These are phyloP conservation scores for Hypoxylon sp. DNA, from an alignment of 2,329 filamentous ascomycete genomes.

Conservation along the genomic window DNA sequence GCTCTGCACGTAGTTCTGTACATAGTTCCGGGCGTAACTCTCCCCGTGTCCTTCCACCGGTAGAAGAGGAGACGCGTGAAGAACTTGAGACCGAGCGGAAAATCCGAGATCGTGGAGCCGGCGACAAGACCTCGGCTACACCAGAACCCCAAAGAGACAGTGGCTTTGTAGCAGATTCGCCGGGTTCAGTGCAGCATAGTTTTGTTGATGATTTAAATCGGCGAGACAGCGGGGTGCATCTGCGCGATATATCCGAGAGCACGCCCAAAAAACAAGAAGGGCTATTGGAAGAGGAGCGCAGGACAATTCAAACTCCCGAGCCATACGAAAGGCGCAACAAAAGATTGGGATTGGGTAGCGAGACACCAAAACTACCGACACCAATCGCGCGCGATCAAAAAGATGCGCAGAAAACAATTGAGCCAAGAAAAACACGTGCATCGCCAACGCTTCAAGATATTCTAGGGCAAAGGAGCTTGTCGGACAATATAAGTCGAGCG, in stretches of 20 bases:
- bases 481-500: conserved; percentile 47
- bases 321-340: conserved; percentile 43
- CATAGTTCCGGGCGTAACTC: conserved; percentile 55
- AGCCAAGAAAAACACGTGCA: conserved; percentile 34
- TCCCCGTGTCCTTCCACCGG: conserved; percentile 58
- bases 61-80: conserved; percentile 61
- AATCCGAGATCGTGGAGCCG: conserved; percentile 29
- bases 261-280: conserved; percentile 39
- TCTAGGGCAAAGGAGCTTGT: conserved; percentile 49
- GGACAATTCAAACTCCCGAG: conserved; percentile 49
- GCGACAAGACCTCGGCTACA: conserved; percentile 34
- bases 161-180: conserved; percentile 57
- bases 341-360: conserved; percentile 39
- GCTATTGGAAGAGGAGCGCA: conserved; percentile 53
- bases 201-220: conserved; percentile 48
- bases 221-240: conserved; percentile 66
- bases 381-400: conserved; percentile 29
- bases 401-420: conserved; percentile 18
- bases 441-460: conserved; percentile 33
- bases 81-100: conserved; percentile 50
- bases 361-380: conserved; percentile 41
- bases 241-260: conserved; percentile 57
- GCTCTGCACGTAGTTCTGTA: conserved; percentile 54
- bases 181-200: conserved; percentile 51
- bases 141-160: conserved; percentile 59